Conservation (phyloP, 345 rosid species). For the Alliaria petiolata region DNA sequence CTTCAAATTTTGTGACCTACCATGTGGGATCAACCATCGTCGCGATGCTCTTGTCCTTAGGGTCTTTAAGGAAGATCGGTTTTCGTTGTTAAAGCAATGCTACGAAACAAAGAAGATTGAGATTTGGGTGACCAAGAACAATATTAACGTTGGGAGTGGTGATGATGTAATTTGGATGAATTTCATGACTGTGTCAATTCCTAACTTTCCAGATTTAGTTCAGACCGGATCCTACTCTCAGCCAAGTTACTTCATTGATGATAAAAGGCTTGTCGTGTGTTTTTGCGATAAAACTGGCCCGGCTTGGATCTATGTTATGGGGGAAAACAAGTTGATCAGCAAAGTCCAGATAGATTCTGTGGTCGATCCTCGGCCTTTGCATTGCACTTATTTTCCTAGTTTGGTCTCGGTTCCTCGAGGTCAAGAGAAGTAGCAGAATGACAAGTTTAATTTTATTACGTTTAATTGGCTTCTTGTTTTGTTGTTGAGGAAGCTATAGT, state of each 20-base stretch:
- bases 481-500: not conserved
- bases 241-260: not conserved
- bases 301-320: not conserved
- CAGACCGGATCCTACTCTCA: not conserved
- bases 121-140: too few species aligned
- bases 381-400: not conserved
- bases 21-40: too few species aligned
- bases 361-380: not conserved
- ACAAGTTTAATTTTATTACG: not conserved
- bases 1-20: not conserved
- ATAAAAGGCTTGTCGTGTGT: not conserved
- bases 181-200: not conserved
- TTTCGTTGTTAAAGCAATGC: too few species aligned
- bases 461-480: not conserved
- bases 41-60: too few species aligned
- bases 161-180: too few species aligned
- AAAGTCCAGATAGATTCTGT: not conserved
- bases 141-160: too few species aligned
- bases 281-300: not conserved
- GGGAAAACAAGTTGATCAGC: not conserved
- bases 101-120: too few species aligned
- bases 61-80: too few species aligned
- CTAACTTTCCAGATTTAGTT: not conserved
- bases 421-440: not conserved
- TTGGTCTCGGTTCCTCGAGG: not conserved